Percentiles rank a stretch among this genome's conserved stretches.
Conservation (phyloP, 371 early-diverging fungal species). For the Zychaea mexicana region DNA sequence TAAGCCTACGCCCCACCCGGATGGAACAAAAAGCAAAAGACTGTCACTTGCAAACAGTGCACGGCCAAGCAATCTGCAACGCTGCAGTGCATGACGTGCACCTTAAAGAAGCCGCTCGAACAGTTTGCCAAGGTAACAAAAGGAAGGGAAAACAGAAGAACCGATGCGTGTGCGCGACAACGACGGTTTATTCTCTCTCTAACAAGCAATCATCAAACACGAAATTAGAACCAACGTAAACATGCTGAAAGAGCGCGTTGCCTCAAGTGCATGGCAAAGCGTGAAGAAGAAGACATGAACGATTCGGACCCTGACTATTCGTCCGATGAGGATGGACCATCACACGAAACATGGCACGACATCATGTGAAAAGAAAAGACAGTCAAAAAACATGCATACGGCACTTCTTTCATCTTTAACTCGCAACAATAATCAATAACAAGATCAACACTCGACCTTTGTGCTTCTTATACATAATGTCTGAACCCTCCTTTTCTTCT, state of each 20-base stretch:
- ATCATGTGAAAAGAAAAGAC: slow-evolving; percentile 4
- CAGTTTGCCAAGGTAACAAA: slow-evolving; percentile 49
- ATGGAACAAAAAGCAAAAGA: slow-evolving; percentile 40
- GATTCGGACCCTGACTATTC: slow-evolving; percentile 34
- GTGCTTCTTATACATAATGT: too few relatives aligned
- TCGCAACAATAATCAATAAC: too few relatives aligned
- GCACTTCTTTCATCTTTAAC: too few relatives aligned
- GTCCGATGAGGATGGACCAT: slow-evolving; percentile 26
- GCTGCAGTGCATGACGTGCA: slow-evolving; percentile 50
- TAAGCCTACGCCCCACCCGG: slow-evolving; percentile 45
- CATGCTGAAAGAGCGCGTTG: slow-evolving; percentile 55
- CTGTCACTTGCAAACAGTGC: slow-evolving; percentile 50
- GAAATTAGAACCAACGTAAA: slow-evolving; percentile 40
- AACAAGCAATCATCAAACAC: not conserved
- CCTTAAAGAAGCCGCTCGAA: slow-evolving; percentile 36
- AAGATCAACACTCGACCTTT: too few relatives aligned
- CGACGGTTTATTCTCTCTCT: too few relatives aligned
- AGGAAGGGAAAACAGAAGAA: too few relatives aligned
- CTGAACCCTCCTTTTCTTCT: too few relatives aligned
- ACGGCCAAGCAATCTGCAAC: slow-evolving; percentile 35
- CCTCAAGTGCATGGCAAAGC: slow-evolving; percentile 47
- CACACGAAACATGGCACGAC: slow-evolving; percentile 32
- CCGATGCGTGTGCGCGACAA: not conserved
- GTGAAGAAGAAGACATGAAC: slow-evolving; percentile 48
- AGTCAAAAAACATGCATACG: not conserved